phyloP scores from a whole-genome alignment of 768 basidiomycete genomes.

The Panellus pusillus region DNA sequence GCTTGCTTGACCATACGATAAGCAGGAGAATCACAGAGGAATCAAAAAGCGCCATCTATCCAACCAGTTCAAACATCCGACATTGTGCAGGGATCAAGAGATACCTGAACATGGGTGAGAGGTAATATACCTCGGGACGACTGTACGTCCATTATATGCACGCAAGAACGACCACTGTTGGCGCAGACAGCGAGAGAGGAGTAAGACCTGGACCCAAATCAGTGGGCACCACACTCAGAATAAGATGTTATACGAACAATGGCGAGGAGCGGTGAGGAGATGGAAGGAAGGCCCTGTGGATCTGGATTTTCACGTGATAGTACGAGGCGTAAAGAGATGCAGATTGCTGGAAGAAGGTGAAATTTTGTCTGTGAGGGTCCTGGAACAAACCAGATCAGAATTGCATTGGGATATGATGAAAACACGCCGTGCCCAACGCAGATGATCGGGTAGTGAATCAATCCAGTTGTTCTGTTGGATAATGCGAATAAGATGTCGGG shows the following conservation, averaged over 20 bases:
- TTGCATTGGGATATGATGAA: constrained; percentile 15
- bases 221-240: not conserved
- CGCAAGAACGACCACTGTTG: constrained; percentile 35
- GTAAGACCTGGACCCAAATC: constrained; percentile 16
- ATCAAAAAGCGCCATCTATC: constrained; percentile 45
- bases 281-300: constrained; percentile 49
- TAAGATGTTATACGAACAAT: constrained; percentile 8
- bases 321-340: constrained; percentile 38
- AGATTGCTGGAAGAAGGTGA: constrained; percentile 34
- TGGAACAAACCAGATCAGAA: constrained; percentile 25
- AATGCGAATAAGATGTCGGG: not conserved
- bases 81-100: no score
- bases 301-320: constrained; percentile 35
- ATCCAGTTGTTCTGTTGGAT: constrained; percentile 17
- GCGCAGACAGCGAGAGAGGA: constrained; percentile 44
- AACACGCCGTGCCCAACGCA: not conserved
- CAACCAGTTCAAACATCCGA: not conserved
- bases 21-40: constrained; percentile 55
- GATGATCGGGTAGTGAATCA: constrained; percentile 11
- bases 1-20: constrained; percentile 55
- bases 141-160: constrained; percentile 40
- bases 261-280: constrained; percentile 21
- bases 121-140: constrained; percentile 24
- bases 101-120: constrained; percentile 19
- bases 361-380: constrained; percentile 40